phyloP scores from a whole-genome alignment of 2,329 filamentous ascomycete species.

The Ophiostoma sp. region DNA sequence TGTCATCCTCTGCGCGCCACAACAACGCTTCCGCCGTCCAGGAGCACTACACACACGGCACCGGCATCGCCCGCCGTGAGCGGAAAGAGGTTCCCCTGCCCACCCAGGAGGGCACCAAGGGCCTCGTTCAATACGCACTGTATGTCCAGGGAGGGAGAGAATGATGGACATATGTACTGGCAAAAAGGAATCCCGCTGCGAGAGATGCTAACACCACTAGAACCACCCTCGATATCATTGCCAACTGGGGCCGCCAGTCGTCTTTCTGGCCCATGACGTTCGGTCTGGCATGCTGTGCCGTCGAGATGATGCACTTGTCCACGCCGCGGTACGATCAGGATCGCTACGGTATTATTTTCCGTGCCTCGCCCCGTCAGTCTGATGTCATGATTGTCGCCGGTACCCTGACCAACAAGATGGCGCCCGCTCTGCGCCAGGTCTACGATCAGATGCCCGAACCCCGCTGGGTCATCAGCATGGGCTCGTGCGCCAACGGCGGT shows the following conservation, averaged over 20 bases:
- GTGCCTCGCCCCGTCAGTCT: slow-evolving; percentile 78
- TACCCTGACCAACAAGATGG: slow-evolving; percentile 95
- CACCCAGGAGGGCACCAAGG: slow-evolving; percentile 74
- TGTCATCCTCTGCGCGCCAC: slow-evolving; percentile 61
- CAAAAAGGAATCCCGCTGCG: no score
- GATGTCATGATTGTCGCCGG: slow-evolving; percentile 94
- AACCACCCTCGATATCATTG: slow-evolving; percentile 69
- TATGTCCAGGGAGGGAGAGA: slow-evolving; percentile 44
- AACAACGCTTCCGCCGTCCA: slow-evolving; percentile 52
- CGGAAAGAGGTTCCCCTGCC: slow-evolving; percentile 69
- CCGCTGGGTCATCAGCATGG: slow-evolving; percentile 72
- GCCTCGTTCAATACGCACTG: slow-evolving; percentile 78
- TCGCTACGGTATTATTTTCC: slow-evolving; percentile 83
- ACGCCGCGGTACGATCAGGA: slow-evolving; percentile 87
- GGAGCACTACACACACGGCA: slow-evolving; percentile 42
- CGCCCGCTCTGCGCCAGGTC: slow-evolving; percentile 78
- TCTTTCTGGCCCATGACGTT: slow-evolving; percentile 89
- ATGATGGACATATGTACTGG: no score
- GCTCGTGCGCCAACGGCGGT: slow-evolving; percentile 64
- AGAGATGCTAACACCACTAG: slow-evolving; percentile 38
- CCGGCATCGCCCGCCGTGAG: slow-evolving; percentile 48
- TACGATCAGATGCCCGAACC: slow-evolving; percentile 96
- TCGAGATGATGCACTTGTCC: slow-evolving; percentile 91
- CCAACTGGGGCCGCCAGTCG: slow-evolving; percentile 79
- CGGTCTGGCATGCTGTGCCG: slow-evolving; percentile 78